Evolutionary conservation across 2,329 filamentous ascomycete genomes (phyloP).

Genomic region (Rhexocercosporidium sp.): DNA sequence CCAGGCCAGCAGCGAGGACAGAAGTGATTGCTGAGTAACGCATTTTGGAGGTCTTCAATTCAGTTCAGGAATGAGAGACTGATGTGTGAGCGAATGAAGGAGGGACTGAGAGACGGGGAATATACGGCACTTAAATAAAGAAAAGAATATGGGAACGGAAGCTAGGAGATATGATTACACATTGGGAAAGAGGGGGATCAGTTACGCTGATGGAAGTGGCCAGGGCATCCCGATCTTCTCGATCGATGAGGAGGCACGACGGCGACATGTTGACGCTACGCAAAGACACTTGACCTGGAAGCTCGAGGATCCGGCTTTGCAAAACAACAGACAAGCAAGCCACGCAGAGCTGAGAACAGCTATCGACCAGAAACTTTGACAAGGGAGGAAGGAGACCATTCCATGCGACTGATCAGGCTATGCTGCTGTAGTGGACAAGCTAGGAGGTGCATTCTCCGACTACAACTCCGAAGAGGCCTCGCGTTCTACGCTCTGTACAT

Average conservation of each 20-base stretch:
- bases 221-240: background rate
- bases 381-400: constrained; percentile 3
- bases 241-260: constrained; percentile 3
- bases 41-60: constrained; percentile 28
- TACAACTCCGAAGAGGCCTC: background rate
- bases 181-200: constrained; percentile 13
- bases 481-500: background rate
- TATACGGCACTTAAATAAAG: constrained; percentile 1
- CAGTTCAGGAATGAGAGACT: background rate
- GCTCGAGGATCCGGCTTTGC: constrained; percentile 22
- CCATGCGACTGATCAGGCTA: constrained; percentile 9
- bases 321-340: background rate
- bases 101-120: background rate
- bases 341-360: background rate
- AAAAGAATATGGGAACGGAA: background rate
- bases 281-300: constrained; percentile 29
- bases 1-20: constrained; percentile 26
- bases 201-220: constrained; percentile 6
- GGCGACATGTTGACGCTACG: constrained; percentile 17
- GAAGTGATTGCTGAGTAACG: constrained; percentile 29
- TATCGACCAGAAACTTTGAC: background rate
- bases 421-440: background rate
- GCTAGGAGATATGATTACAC: background rate
- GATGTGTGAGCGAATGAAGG: background rate
- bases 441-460: background rate